These are phyloP conservation scores for Cladobotryum protrusum DNA, from an alignment of 2,329 filamentous ascomycete species.

Conservation along the genomic window DNA sequence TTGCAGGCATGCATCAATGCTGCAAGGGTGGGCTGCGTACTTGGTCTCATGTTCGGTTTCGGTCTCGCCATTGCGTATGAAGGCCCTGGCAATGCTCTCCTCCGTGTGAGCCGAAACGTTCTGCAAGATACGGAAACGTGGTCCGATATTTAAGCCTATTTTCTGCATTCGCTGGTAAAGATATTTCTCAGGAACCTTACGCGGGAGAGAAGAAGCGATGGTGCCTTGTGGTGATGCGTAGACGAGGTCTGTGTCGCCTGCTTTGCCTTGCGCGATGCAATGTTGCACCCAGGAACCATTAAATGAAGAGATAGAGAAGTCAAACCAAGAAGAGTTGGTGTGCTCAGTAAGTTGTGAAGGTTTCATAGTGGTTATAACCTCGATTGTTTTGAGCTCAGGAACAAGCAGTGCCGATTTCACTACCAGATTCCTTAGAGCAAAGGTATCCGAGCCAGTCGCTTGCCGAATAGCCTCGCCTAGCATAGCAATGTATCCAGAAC, in stretches of 20 bases:
- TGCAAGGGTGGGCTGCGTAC: constrained; percentile 27
- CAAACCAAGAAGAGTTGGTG: constrained; percentile 18
- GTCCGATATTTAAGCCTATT: not conserved
- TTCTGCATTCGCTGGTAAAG: not conserved
- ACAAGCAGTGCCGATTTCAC: not conserved
- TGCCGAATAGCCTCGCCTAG: constrained; percentile 24
- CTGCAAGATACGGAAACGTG: not conserved
- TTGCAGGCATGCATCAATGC: constrained; percentile 30
- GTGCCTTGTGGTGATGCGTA: constrained; percentile 2
- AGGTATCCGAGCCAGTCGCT: constrained; percentile 8
- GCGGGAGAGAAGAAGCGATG: not conserved
- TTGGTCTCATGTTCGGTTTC: not conserved
- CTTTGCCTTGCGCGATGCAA: constrained; percentile 10
- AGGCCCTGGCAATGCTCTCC: not conserved
- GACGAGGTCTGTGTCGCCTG: constrained; percentile 12
- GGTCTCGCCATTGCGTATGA: not conserved
- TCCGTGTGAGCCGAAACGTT: not conserved
- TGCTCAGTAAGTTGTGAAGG: constrained; percentile 13
- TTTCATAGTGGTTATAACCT: constrained; percentile 25
- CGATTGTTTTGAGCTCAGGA: constrained; percentile 18
- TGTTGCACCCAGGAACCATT: constrained; percentile 23
- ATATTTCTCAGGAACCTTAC: too few species aligned
- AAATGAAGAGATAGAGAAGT: constrained; percentile 25
- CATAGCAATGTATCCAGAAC: constrained; percentile 30
- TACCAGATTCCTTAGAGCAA: too few species aligned